Evolutionary conservation across 2,329 filamentous ascomycete genomes (phyloP).

Genomic region (Sporothrix schenckii): DNA sequence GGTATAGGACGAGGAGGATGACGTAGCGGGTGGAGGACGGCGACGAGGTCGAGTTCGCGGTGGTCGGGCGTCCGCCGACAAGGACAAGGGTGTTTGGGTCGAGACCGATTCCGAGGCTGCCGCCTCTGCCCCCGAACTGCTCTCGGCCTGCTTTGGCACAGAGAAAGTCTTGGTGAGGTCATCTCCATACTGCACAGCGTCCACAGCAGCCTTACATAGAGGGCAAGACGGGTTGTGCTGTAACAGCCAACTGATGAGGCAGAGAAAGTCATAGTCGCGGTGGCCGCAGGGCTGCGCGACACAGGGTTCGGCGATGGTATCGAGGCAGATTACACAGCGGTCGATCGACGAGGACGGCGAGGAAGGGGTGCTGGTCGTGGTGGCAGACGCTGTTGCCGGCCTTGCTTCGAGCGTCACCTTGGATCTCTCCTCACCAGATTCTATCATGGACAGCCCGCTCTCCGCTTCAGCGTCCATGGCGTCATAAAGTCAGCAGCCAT

Average conservation of each 20-base stretch:
- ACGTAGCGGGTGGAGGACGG: background rate
- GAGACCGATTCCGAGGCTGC: background rate
- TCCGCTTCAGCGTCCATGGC: slow-evolving; percentile 21
- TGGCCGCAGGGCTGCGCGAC: slow-evolving; percentile 77
- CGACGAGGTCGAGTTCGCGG: slow-evolving; percentile 8
- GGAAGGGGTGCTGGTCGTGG: background rate
- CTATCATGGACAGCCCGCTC: slow-evolving; percentile 12
- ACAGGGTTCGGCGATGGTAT: slow-evolving; percentile 70
- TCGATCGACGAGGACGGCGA: slow-evolving; percentile 33
- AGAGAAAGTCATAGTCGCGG: slow-evolving; percentile 80
- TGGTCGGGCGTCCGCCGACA: background rate
- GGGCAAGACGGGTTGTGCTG: slow-evolving; percentile 73
- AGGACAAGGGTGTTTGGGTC: background rate
- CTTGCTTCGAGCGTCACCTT: too few relatives aligned
- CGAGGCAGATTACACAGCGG: slow-evolving; percentile 86
- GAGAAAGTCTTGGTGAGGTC: slow-evolving; percentile 60
- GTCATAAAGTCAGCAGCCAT: slow-evolving; percentile 1
- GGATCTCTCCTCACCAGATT: background rate
- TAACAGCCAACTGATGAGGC: slow-evolving; percentile 75
- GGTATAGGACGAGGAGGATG: background rate
- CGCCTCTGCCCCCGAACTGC: too few relatives aligned
- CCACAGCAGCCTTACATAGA: slow-evolving; percentile 66
- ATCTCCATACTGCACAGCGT: slow-evolving; percentile 66
- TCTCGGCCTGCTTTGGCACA: slow-evolving; percentile 41
- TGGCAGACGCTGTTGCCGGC: background rate